Evolutionary conservation across 371 early-diverging fungal genomes (phyloP).

Genomic region (Apophysomyces ossiformis): DNA sequence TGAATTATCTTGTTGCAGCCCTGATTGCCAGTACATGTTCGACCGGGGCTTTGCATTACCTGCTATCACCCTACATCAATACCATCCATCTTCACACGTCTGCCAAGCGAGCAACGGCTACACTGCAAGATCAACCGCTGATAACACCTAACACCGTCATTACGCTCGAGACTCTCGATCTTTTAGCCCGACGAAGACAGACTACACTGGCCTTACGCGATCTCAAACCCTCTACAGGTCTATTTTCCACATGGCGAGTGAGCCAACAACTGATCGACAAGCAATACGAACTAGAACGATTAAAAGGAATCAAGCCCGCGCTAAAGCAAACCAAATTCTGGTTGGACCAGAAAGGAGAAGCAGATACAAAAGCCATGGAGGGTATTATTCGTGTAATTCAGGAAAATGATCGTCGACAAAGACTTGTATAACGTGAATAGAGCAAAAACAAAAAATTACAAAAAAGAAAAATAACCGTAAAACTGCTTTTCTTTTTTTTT

Average conservation of each 20-base stretch:
- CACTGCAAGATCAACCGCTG: constrained; percentile 6
- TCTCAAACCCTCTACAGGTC: constrained; percentile 27
- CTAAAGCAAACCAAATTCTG: constrained; percentile 46
- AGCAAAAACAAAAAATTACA: constrained; percentile 16
- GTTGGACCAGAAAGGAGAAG: constrained; percentile 47
- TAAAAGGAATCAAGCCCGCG: constrained; percentile 18
- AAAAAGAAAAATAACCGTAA: background rate
- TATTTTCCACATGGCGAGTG: constrained; percentile 45
- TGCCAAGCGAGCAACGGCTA: constrained; percentile 4
- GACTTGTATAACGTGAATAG: constrained; percentile 24
- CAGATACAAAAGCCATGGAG: constrained; percentile 41
- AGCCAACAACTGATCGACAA: constrained; percentile 24
- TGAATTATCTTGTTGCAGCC: constrained; percentile 37
- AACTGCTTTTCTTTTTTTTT: background rate
- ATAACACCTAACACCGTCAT: constrained; percentile 46
- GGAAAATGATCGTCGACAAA: constrained; percentile 31
- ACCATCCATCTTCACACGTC: constrained; percentile 33
- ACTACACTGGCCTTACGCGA: constrained; percentile 42
- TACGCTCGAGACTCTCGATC: constrained; percentile 47
- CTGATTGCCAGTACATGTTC: constrained; percentile 49
- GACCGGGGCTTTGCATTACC: constrained; percentile 48
- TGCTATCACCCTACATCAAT: constrained; percentile 50
- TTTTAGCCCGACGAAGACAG: constrained; percentile 33
- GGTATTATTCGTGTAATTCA: constrained; percentile 42
- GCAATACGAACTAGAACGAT: constrained; percentile 23